Percentiles rank a stretch among this genome's conserved stretches.
Evolutionary conservation across 2,329 filamentous ascomycete genomes (phyloP).

Genomic region (Clonostachys sp.): DNA sequence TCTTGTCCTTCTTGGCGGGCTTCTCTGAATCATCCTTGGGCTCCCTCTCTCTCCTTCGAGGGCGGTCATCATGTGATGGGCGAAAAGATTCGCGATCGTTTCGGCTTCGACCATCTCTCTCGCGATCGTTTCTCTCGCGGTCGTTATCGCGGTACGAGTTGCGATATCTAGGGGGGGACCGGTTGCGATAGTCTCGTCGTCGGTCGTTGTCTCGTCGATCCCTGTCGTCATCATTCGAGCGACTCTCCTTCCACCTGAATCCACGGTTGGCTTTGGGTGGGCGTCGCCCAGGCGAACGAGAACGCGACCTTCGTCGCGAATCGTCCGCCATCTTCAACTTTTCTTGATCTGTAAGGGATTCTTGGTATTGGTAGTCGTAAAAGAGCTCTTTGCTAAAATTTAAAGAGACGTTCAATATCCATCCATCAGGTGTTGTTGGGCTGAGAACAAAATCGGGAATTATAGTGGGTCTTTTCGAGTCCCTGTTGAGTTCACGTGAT

Average conservation of each 20-base stretch:
- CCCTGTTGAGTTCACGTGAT: too few species aligned
- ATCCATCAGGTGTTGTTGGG: too few species aligned
- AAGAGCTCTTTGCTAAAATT: too few species aligned
- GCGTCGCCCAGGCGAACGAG: conserved; percentile 15
- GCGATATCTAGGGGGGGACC: conserved; percentile 17
- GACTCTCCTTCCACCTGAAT: conserved; percentile 56
- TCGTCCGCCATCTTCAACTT: conserved; percentile 4
- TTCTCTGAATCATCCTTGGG: background rate
- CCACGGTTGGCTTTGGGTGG: conserved; percentile 29
- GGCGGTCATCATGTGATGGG: background rate
- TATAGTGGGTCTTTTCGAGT: too few species aligned
- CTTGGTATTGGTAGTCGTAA: too few species aligned
- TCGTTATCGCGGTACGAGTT: conserved; percentile 14
- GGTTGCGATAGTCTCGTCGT: conserved; percentile 39
- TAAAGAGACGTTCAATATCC: too few species aligned
- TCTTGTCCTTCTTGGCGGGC: conserved; percentile 19
- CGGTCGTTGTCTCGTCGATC: conserved; percentile 25
- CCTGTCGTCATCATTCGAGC: conserved; percentile 36
- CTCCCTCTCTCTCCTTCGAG: background rate
- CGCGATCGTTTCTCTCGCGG: conserved; percentile 19
- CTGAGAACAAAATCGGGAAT: too few species aligned
- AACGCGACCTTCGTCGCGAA: conserved; percentile 15
- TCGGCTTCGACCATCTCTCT: conserved; percentile 8
- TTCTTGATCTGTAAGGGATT: too few species aligned
- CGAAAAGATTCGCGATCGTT: conserved; percentile 8